Conservation (phyloP, 108 stramenopile genomes). For the Fragilaria radians region DNA sequence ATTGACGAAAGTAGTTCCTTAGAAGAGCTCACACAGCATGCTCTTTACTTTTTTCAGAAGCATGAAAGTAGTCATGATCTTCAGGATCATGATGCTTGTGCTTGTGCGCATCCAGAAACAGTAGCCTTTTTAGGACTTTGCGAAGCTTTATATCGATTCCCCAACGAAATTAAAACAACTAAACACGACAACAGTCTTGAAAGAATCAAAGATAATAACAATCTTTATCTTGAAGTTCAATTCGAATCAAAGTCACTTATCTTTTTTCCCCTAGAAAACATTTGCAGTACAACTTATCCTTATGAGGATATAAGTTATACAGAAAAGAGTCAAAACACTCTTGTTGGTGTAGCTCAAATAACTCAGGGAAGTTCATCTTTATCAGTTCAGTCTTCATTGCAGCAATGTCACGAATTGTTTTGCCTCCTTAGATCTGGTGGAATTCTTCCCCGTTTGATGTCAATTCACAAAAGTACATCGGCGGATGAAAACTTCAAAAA, state of each 20-base stretch:
- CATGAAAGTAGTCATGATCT: not conserved
- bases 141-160: slow-evolving; percentile 48
- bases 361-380: slow-evolving; percentile 35
- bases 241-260: slow-evolving; percentile 52
- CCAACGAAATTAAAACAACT: slow-evolving; percentile 20
- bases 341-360: not conserved
- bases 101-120: slow-evolving; percentile 15
- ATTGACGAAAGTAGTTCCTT: not conserved
- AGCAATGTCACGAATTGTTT: slow-evolving; percentile 43
- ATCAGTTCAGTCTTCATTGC: slow-evolving; percentile 42
- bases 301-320: too few relatives aligned
- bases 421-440: slow-evolving; percentile 61
- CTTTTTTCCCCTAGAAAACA: slow-evolving; percentile 52
- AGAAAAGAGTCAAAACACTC: too few relatives aligned
- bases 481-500: too few relatives aligned
- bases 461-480: slow-evolving; percentile 1
- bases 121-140: slow-evolving; percentile 58
- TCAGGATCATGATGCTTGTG: not conserved
- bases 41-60: not conserved
- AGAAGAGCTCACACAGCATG: not conserved
- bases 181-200: slow-evolving; percentile 1
- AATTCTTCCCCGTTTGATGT: slow-evolving; percentile 31
- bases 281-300: too few relatives aligned
- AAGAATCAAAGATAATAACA: slow-evolving; percentile 2
- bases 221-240: slow-evolving; percentile 37